These are phyloP conservation scores for Allium cepa DNA, from an alignment of 106 monocot species.

Conservation along the genomic window DNA sequence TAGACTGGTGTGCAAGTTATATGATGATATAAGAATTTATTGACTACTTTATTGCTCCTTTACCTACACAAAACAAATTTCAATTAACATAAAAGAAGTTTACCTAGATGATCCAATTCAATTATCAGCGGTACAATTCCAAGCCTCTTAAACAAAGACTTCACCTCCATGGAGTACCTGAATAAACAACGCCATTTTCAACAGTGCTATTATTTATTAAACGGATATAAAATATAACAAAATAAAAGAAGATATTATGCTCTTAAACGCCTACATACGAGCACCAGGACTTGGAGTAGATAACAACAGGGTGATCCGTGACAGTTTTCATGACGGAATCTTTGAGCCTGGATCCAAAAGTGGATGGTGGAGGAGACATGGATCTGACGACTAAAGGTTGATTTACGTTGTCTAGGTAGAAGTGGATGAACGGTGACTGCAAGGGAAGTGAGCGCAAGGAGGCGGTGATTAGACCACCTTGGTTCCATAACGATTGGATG, in stretches of 20 bases:
- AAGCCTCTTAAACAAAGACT: constrained; percentile 73
- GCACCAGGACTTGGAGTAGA: constrained; percentile 99
- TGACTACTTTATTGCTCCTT: background rate
- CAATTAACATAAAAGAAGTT: background rate
- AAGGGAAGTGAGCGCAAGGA: background rate
- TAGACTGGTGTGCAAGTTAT: no score
- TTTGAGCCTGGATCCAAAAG: constrained; percentile 82
- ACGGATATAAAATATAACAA: background rate
- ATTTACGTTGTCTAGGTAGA: background rate
- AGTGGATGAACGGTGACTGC: no score
- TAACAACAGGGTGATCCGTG: constrained; percentile 69
- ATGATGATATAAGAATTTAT: no score
- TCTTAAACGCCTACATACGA: no score
- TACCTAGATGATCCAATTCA: constrained; percentile 87
- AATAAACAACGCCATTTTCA: constrained; percentile 1
- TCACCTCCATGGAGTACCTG: constrained; percentile 95
- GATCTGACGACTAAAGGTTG: background rate
- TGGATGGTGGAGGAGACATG: constrained; percentile 11
- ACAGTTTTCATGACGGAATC: constrained; percentile 74
- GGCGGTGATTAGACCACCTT: no score
- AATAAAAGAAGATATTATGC: background rate
- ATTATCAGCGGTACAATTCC: constrained; percentile 82
- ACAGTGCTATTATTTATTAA: background rate
- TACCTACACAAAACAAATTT: background rate
- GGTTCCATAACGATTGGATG: no score